Evolutionary conservation across 129 eudicot species (phyloP).

Genomic region (Saposhnikovia divaricata): DNA sequence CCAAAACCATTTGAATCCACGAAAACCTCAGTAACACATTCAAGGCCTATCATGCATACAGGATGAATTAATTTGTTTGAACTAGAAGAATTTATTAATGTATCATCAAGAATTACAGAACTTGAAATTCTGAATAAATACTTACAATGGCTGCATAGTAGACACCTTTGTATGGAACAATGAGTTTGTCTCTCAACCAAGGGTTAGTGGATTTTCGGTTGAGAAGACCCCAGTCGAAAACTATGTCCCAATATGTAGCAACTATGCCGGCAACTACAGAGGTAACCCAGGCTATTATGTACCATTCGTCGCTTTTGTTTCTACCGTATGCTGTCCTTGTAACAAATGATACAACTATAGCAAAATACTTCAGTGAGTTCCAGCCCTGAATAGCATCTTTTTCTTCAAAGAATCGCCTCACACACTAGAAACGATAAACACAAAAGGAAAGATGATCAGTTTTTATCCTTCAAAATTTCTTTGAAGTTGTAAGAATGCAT

Average conservation of each 20-base stretch:
- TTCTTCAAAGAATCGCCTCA: slow-evolving; percentile 16
- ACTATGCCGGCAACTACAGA: background rate
- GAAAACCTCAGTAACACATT: slow-evolving; percentile 16
- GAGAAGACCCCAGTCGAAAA: slow-evolving; percentile 20
- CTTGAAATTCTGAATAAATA: background rate
- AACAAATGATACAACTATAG: slow-evolving; percentile 7
- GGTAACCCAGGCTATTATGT: background rate
- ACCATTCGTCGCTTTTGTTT: background rate
- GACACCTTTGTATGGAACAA: slow-evolving; percentile 11
- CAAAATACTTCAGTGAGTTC: slow-evolving; percentile 14
- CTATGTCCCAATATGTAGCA: slow-evolving; percentile 14
- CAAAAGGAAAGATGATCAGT: background rate
- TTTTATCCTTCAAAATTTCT: background rate
- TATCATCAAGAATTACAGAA: background rate
- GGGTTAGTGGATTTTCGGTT: slow-evolving; percentile 14
- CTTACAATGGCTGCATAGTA: slow-evolving; percentile 18
- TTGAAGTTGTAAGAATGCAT: no score
- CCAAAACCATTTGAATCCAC: slow-evolving; percentile 16
- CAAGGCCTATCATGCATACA: slow-evolving; percentile 3
- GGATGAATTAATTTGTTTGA: background rate
- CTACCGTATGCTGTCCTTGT: slow-evolving; percentile 8
- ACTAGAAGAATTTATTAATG: background rate
- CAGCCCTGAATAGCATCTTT: slow-evolving; percentile 12
- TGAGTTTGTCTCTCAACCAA: slow-evolving; percentile 17
- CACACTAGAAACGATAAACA: background rate